Base-by-base conservation (phyloP, 352 stramenopile species). In the Globisporangium takayamanum region DNA sequence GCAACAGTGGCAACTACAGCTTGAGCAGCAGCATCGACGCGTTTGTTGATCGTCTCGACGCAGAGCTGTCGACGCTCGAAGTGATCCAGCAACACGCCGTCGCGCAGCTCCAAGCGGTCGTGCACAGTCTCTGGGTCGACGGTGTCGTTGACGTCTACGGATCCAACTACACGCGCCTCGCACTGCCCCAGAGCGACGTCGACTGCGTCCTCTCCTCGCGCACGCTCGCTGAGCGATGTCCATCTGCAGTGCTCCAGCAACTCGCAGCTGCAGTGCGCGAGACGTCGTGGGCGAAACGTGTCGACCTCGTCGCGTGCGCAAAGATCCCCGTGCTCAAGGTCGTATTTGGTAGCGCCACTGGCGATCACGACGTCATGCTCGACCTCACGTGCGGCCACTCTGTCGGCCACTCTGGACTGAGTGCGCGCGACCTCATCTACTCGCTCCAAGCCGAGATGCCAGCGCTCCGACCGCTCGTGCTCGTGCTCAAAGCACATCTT, bases 241-340 rank as follows among this genome's bases (percentile, higher is more conserved):
- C 96, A n/a, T 73, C 88, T 25, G 72, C 75, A 4, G 92, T 96
- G 55, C 84, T 99, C 62, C 93, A 97, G 60, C 65, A 92, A 7
- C 73, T 99, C 14, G 81, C 87, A 18, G 70, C 81, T 41, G 84
- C 88, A 51, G 61, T 98, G 12, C 87, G 90, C 44, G 69, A 66
- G 16, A 85, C 94, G 42, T 33, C 69, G 1, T 96, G 87, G 83
- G 79, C 71, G 6, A 82, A 83, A 55, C 84, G 84, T 26, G 88
- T 99, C 16, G 97, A 98, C 55, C 68, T 98, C 28, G 94, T 98
- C 37, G 85, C 89, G 57, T 80, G 88, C 53, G 97, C 96, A 37
- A 94, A 97, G 61, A 97, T 99, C 41, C 96, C 96, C 18, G 93
- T 98, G 44, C 89, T 99, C 53, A 99, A 98, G 69, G 87, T 99